phyloP scores from a whole-genome alignment of 1,284 basidiomycete species.

The Austropuccinia psidii region DNA sequence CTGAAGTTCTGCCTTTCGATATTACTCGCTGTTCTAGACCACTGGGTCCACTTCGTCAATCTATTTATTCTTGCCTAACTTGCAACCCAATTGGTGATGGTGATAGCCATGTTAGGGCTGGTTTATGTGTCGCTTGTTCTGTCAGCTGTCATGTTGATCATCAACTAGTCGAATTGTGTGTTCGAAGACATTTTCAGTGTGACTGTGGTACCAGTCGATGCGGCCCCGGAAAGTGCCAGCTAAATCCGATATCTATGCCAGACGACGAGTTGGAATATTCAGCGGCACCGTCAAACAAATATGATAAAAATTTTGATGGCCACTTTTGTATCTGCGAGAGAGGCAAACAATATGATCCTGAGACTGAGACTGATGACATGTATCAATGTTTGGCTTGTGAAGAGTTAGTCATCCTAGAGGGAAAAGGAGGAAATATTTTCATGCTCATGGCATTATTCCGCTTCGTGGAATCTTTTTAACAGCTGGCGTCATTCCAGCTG shows the following conservation, averaged over 20 bases:
- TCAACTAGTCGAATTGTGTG: conserved; percentile 29
- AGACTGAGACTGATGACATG: conserved; percentile 36
- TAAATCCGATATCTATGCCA: neutral
- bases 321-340: conserved; percentile 34
- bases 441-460: no score
- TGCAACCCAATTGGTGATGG: conserved; percentile 8
- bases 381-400: conserved; percentile 36
- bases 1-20: conserved; percentile 29
- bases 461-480: no score
- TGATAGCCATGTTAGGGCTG: neutral
- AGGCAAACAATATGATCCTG: conserved; percentile 26
- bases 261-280: neutral
- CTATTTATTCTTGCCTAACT: conserved; percentile 29
- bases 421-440: no score
- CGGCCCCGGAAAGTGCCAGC: neutral
- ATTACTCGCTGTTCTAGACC: conserved; percentile 17
- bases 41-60: conserved; percentile 21
- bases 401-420: conserved; percentile 21
- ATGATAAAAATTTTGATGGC: conserved; percentile 34
- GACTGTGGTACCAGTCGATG: conserved; percentile 28
- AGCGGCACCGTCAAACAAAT: conserved; percentile 2
- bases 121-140: conserved; percentile 27
- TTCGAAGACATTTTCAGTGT: conserved; percentile 32
- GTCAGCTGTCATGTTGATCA: conserved; percentile 32
- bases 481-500: conserved; percentile 32